Evolutionary conservation across 192 early-diverging fungal species (phyloP).

Genomic region (Coemansia sp.): DNA sequence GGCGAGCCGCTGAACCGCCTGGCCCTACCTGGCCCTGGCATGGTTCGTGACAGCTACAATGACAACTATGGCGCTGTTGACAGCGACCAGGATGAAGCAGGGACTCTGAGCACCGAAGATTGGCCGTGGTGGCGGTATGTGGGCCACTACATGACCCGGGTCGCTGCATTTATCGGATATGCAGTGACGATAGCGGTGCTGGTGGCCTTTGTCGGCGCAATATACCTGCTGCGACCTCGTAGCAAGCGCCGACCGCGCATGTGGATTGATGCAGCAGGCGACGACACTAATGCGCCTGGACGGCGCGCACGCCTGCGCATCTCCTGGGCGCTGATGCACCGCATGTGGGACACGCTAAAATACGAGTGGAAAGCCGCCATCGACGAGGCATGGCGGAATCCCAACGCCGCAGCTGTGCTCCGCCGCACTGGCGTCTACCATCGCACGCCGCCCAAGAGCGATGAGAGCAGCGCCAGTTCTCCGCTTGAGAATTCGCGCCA

Average conservation of each 20-base stretch:
- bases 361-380: conserved; percentile 46
- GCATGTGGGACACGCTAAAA: conserved; percentile 54
- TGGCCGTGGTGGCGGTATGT: conserved; percentile 55
- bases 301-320: conserved; percentile 47
- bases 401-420: conserved; percentile 50
- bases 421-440: conserved; percentile 43
- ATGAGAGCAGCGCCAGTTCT: conserved; percentile 2
- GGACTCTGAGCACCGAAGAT: not conserved
- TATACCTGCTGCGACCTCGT: conserved; percentile 46
- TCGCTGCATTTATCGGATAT: conserved; percentile 47
- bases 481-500: conserved; percentile 16
- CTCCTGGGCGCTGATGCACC: conserved; percentile 55
- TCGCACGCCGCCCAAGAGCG: conserved; percentile 12
- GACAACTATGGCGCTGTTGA: not conserved
- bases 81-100: not conserved
- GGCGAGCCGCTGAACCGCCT: conserved; percentile 24
- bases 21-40: conserved; percentile 20
- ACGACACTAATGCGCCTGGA: conserved; percentile 22
- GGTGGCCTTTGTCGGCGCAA: conserved; percentile 31
- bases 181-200: conserved; percentile 37
- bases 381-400: conserved; percentile 54
- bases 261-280: conserved; percentile 51
- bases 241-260: conserved; percentile 52
- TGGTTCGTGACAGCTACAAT: not conserved
- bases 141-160: conserved; percentile 48